A percentile compares a stretch with the other conserved stretches of the same genome.
These are phyloP conservation scores for Crithidia mellificae DNA, from an alignment of 208 protist species.

Conservation along the genomic window DNA sequence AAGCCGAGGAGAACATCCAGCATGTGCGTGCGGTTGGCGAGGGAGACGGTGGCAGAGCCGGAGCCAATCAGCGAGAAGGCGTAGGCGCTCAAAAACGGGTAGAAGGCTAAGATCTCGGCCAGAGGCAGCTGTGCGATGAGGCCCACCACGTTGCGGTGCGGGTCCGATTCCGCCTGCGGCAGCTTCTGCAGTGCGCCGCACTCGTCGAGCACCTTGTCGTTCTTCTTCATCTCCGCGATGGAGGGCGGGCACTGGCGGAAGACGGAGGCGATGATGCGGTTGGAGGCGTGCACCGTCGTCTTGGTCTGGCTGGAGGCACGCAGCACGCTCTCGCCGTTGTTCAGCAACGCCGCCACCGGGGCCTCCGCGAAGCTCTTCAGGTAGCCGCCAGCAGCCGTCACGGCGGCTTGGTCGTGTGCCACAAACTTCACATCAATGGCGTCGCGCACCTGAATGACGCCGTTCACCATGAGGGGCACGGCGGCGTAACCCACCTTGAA, in stretches of 20 bases:
- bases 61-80: slow-evolving; percentile 80
- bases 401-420: slow-evolving; percentile 60
- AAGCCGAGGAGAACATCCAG: slow-evolving; percentile 71
- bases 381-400: slow-evolving; percentile 74
- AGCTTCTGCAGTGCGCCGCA: slow-evolving; percentile 42
- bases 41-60: slow-evolving; percentile 56
- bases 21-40: slow-evolving; percentile 72
- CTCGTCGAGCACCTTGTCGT: slow-evolving; percentile 55
- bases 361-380: slow-evolving; percentile 75
- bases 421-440: slow-evolving; percentile 75
- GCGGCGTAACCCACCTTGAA: slow-evolving; percentile 81
- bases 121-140: slow-evolving; percentile 70
- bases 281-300: slow-evolving; percentile 81
- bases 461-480: slow-evolving; percentile 72
- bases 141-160: slow-evolving; percentile 54
- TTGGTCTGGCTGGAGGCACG: slow-evolving; percentile 60
- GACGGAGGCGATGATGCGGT: slow-evolving; percentile 58
- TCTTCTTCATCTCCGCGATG: slow-evolving; percentile 42
- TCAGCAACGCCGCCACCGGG: slow-evolving; percentile 51
- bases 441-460: slow-evolving; percentile 70
- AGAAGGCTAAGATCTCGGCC: slow-evolving; percentile 85
- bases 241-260: slow-evolving; percentile 58
- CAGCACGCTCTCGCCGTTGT: slow-evolving; percentile 67
- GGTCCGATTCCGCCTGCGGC: slow-evolving; percentile 28
- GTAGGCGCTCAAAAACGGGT: slow-evolving; percentile 78